Base-by-base conservation (phyloP, 192 early-diverging fungal genomes). In the Rhizoclosmatium globosum region DNA sequence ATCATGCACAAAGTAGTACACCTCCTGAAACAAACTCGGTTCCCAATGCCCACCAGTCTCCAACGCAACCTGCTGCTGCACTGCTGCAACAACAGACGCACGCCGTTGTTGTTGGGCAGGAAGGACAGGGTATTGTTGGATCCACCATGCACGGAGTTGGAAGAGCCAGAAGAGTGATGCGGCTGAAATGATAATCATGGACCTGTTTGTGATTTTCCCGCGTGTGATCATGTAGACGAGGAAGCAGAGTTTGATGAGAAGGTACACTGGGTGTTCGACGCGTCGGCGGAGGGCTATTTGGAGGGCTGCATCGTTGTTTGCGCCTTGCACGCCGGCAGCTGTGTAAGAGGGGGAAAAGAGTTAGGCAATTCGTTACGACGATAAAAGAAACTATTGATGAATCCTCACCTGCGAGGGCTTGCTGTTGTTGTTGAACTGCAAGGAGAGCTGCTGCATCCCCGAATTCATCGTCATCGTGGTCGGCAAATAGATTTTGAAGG, bases 1-100 rank as follows among this genome's bases (percentile, higher is more conserved):
- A 47, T 71, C 69, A 41, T 71, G 69, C 13, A 71, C 50, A 46
- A 71, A 71, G 69, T 71, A 71, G 53, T 46, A 71, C 47, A 56
- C 50, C 47, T 71, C 69, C n/a, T 57, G 69, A 39, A 46, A 71
- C 11, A 71, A 45, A 41, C 47, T 56, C 15, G 69, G 17, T 11
- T 56, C 50, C 4, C 21, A 21, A 62, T 19, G 9, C 17, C 17
- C 69, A 4, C n/a, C 48, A 47, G 42, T 41, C 13, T 31, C 11
- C 41, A 13, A 17, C 11, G 21, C 38, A 7, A n/a, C 38, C 13
- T 17, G 15, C 44, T 39, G 39, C 7, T 7, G 47, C 11, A n/a
- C 69, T 19, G 69, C 50, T 7, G 53, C 69, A 53, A n/a, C 48
- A 56, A 48, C 47, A 53, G 19, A 17, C 66, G 66, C 66, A 11